Conservation (phyloP, 2,329 filamentous ascomycete species). For the Rhynchosporium agropyri region DNA sequence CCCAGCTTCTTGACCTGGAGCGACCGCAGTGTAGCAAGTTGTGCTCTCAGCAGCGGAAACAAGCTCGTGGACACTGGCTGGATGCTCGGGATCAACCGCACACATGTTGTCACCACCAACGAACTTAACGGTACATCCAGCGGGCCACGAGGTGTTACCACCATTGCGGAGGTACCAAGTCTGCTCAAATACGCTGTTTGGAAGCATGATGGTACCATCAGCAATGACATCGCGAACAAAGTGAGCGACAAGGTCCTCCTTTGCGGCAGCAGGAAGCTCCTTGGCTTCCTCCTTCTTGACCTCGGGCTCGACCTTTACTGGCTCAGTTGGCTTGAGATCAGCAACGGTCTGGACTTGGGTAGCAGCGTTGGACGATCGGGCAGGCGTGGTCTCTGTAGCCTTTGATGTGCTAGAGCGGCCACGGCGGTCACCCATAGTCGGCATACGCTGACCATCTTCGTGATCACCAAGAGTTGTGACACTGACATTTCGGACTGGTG, state of each 20-base stretch:
- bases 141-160: constrained; percentile 78
- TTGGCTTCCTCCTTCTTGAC: constrained; percentile 39
- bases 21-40: constrained; percentile 67
- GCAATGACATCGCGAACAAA: constrained; percentile 78
- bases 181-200: constrained; percentile 79
- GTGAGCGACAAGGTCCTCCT: constrained; percentile 57
- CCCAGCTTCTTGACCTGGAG: constrained; percentile 71
- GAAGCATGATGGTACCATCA: constrained; percentile 74
- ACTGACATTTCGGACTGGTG: constrained; percentile 82
- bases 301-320: constrained; percentile 42
- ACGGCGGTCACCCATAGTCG: constrained; percentile 70
- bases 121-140: constrained; percentile 86
- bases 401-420: constrained; percentile 48
- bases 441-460: constrained; percentile 63
- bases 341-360: constrained; percentile 73
- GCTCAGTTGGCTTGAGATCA: constrained; percentile 66
- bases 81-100: constrained; percentile 77
- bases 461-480: constrained; percentile 85
- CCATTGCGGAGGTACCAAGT: constrained; percentile 90
- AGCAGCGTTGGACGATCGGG: constrained; percentile 53
- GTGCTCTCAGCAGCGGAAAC: constrained; percentile 82
- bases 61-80: constrained; percentile 77
- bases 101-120: constrained; percentile 97
- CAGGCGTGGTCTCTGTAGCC: constrained; percentile 53
- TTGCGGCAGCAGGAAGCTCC: constrained; percentile 37